These are phyloP conservation scores for Endocalyx cinctus DNA, from an alignment of 2,329 filamentous ascomycete genomes.

Conservation along the genomic window DNA sequence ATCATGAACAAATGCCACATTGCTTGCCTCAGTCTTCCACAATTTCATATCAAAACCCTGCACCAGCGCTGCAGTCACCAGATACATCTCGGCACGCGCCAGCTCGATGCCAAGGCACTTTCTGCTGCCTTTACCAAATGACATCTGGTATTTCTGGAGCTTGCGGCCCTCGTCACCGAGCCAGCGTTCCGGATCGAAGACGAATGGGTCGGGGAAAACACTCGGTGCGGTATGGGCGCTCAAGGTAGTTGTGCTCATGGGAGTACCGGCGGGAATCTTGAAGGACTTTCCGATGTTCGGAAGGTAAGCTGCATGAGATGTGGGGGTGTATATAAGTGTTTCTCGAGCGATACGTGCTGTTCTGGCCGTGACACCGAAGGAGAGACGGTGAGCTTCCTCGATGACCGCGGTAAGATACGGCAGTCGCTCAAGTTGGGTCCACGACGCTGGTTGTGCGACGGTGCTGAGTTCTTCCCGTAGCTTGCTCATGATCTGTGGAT, in stretches of 20 bases:
- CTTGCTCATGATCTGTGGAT: slow-evolving; percentile 16
- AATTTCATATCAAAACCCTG: slow-evolving; percentile 18
- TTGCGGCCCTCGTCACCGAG: slow-evolving; percentile 14
- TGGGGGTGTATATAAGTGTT: slow-evolving; percentile 15
- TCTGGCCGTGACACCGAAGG: slow-evolving; percentile 16
- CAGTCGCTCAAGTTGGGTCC: slow-evolving; percentile 16
- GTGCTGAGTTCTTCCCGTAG: slow-evolving; percentile 17
- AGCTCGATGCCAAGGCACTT: slow-evolving; percentile 21
- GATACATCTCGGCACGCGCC: slow-evolving; percentile 18
- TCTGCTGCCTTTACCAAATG: slow-evolving; percentile 17
- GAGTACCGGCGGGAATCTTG: slow-evolving; percentile 13
- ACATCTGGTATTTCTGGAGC: slow-evolving; percentile 15
- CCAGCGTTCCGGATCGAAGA: slow-evolving; percentile 17
- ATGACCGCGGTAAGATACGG: slow-evolving; percentile 23
- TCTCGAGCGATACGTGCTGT: slow-evolving; percentile 14
- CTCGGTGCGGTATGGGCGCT: slow-evolving; percentile 12
- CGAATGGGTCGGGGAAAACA: slow-evolving; percentile 15
- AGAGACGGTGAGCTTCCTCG: slow-evolving; percentile 20
- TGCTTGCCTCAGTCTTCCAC: slow-evolving; percentile 16
- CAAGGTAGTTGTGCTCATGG: slow-evolving; percentile 14
- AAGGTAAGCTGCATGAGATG: slow-evolving; percentile 15
- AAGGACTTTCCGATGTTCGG: slow-evolving; percentile 13
- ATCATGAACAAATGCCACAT: slow-evolving; percentile 18
- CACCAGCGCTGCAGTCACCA: slow-evolving; percentile 15
- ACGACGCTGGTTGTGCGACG: slow-evolving; percentile 13